These are phyloP conservation scores for Pseudopithomyces chartarum DNA, from an alignment of 2,329 filamentous ascomycete species.

Conservation along the genomic window DNA sequence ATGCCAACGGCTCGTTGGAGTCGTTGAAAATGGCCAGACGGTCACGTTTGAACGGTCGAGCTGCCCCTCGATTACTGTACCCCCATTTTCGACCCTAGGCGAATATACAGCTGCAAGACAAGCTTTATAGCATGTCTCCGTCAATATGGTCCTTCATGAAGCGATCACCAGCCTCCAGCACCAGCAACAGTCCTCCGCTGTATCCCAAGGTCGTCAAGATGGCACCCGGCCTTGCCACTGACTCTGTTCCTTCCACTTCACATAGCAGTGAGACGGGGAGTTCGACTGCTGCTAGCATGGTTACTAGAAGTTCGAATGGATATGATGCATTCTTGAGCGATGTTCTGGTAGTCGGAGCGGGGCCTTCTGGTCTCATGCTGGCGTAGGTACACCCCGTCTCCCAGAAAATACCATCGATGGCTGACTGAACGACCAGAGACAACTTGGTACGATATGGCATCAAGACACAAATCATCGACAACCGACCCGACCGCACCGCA, in stretches of 20 bases:
- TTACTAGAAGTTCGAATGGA: conserved; percentile 22
- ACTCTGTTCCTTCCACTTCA: conserved; percentile 28
- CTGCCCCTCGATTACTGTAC: conserved; percentile 20
- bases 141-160: conserved; percentile 43
- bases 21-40: conserved; percentile 33
- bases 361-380: conserved; percentile 50
- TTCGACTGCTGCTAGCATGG: conserved; percentile 20
- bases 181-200: conserved; percentile 20
- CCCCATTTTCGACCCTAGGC: conserved; percentile 37
- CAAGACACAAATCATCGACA: conserved; percentile 69
- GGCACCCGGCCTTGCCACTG: conserved; percentile 35
- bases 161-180: conserved; percentile 28
- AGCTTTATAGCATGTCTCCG: conserved; percentile 38
- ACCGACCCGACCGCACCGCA: conserved; percentile 69
- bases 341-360: conserved; percentile 49
- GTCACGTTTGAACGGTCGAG: conserved; percentile 11
- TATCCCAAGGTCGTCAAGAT: conserved; percentile 39
- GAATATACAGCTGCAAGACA: conserved; percentile 1
- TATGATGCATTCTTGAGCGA: conserved; percentile 44
- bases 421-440: conserved; percentile 43
- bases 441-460: conserved; percentile 70
- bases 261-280: conserved; percentile 24
- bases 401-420: background rate
- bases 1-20: conserved; percentile 14
- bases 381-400: conserved; percentile 36